These are phyloP conservation scores for Verticillium zaregamsianum DNA, from an alignment of 2,329 filamentous ascomycete species.

Conservation along the genomic window DNA sequence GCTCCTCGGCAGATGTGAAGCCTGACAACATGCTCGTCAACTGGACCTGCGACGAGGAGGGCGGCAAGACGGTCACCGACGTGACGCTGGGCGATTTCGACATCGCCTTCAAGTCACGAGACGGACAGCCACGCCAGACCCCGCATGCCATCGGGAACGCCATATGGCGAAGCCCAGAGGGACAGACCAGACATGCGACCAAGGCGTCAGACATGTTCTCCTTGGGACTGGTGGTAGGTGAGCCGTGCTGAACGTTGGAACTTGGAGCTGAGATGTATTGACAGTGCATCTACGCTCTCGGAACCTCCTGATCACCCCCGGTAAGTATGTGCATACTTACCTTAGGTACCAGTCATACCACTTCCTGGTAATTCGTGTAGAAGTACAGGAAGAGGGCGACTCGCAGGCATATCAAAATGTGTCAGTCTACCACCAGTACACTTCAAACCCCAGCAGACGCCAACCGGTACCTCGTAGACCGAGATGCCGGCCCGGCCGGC, in stretches of 20 bases:
- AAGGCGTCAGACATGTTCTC: constrained; percentile 33
- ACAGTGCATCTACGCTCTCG: constrained; percentile 29
- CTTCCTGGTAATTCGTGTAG: no score
- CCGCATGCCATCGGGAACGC: constrained; percentile 27
- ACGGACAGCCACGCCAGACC: constrained; percentile 18
- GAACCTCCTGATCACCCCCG: no score
- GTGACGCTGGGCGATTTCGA: constrained; percentile 31
- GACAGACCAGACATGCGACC: constrained; percentile 25
- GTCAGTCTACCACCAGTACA: no score
- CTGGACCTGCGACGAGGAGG: constrained; percentile 25
- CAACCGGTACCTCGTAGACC: no score
- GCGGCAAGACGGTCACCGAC: constrained; percentile 23
- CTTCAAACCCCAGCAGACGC: no score
- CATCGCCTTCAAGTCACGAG: constrained; percentile 25
- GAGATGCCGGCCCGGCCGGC: no score
- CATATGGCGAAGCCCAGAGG: constrained; percentile 35
- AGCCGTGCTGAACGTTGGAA: constrained; percentile 7
- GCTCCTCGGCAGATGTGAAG: constrained; percentile 28
- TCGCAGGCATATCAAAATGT: no score
- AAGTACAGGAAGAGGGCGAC: no score
- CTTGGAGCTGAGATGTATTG: constrained; percentile 14
- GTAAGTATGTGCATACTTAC: no score
- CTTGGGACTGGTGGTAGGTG: constrained; percentile 30
- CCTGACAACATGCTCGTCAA: constrained; percentile 32
- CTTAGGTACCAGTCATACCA: no score